Evolutionary conservation across 257 asterid genomes (phyloP).

Genomic region (Ligustrum vulgare): DNA sequence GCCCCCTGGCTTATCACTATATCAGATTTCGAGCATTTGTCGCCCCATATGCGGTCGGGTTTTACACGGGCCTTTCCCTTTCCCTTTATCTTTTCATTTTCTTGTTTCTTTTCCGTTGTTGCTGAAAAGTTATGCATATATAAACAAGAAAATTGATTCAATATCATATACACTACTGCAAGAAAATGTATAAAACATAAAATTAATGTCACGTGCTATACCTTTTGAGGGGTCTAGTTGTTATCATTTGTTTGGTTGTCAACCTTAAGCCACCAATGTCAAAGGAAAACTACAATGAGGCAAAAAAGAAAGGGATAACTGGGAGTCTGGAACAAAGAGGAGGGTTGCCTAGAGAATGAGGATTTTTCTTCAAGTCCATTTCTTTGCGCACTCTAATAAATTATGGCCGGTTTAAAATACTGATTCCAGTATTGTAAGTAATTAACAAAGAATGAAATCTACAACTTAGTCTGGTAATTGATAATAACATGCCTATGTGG

Average conservation of each 20-base stretch:
- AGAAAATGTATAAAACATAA: background rate
- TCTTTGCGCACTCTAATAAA: no score
- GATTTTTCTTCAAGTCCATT: no score
- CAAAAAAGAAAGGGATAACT: no score
- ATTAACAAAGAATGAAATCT: no score
- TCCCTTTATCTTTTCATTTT: background rate
- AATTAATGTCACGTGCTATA: background rate
- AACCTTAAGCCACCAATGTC: background rate
- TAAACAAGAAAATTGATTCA: background rate
- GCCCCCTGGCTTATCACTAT: conserved; percentile 75
- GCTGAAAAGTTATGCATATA: conserved; percentile 1
- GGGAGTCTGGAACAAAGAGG: no score
- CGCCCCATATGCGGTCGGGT: conserved; percentile 80
- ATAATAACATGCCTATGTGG: no score
- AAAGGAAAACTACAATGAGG: no score
- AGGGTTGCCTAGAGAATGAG: no score
- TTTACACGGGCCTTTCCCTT: conserved; percentile 32
- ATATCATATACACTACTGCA: background rate
- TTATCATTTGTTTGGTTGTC: background rate
- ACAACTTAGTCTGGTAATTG: no score
- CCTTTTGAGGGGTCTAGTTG: background rate
- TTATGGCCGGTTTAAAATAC: no score
- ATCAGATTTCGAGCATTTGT: conserved; percentile 71
- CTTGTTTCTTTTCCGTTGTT: background rate
- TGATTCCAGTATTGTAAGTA: no score